These are phyloP conservation scores for Fusarium euwallaceae DNA, from an alignment of 2,329 filamentous ascomycete genomes.

Conservation along the genomic window DNA sequence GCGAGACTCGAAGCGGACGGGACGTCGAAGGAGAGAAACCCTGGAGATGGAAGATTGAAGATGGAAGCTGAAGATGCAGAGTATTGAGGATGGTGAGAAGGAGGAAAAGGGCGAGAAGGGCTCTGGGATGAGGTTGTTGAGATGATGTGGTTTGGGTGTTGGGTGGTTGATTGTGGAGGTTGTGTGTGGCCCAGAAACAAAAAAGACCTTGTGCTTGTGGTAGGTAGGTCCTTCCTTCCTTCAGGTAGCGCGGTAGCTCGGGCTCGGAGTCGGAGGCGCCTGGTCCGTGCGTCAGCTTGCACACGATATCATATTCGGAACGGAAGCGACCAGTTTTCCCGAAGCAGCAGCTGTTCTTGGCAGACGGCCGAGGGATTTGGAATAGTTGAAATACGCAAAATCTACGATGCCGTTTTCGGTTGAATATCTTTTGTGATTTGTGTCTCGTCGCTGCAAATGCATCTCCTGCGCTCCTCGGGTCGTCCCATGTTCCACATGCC, in stretches of 20 bases:
- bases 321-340: constrained; percentile 38
- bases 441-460: background rate
- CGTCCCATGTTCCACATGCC: constrained; percentile 25
- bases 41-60: constrained; percentile 16
- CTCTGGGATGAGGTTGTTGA: constrained; percentile 33
- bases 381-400: background rate
- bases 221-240: background rate
- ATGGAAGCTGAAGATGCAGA: constrained; percentile 29
- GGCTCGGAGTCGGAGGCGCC: constrained; percentile 16
- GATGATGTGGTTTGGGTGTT: constrained; percentile 37
- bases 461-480: constrained; percentile 4
- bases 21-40: constrained; percentile 34
- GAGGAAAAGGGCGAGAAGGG: constrained; percentile 18
- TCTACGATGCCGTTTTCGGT: background rate
- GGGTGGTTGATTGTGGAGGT: constrained; percentile 27
- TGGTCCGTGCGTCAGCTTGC: constrained; percentile 35
- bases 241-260: constrained; percentile 4
- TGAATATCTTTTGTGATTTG: background rate
- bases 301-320: constrained; percentile 32
- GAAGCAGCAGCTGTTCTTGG: constrained; percentile 19
- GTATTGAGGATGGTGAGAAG: constrained; percentile 17
- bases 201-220: constrained; percentile 12
- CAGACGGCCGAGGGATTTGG: background rate
- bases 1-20: constrained; percentile 13
- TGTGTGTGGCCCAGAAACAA: constrained; percentile 26